These are phyloP conservation scores for Cenchrus purpureus DNA, from an alignment of 176 grass and related monocot genomes.

Conservation along the genomic window DNA sequence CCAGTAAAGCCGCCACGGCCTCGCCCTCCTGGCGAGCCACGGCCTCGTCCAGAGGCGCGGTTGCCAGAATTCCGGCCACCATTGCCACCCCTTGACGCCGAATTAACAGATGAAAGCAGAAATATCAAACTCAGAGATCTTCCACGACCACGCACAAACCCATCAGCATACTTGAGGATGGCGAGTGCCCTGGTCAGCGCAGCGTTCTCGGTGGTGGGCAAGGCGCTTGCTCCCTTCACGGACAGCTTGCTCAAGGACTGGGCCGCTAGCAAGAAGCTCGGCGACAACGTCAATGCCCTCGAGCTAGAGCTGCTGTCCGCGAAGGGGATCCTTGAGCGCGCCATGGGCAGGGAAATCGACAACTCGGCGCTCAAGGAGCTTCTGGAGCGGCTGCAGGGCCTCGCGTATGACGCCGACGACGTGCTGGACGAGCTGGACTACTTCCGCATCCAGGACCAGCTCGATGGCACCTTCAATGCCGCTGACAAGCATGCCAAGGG, in stretches of 20 bases:
- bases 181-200: not conserved
- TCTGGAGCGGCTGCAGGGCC: not conserved
- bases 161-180: not conserved
- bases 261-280: constrained; percentile 5
- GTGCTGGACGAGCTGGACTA: constrained; percentile 25
- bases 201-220: constrained; percentile 2
- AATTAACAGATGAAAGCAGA: no score
- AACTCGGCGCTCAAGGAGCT: not conserved
- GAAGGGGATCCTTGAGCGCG: not conserved
- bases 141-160: no score
- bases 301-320: constrained; percentile 20
- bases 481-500: not conserved
- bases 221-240: not conserved
- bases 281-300: not conserved
- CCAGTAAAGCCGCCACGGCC: no score
- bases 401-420: not conserved
- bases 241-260: constrained; percentile 19
- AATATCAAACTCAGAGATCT: no score
- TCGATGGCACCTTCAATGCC: not conserved
- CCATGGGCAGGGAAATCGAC: not conserved
- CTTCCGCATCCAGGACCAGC: constrained; percentile 39
- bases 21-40: no score
- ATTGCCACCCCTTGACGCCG: no score
- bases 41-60: no score
- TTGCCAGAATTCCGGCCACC: no score